These are phyloP conservation scores for Ophiostoma fasciatum DNA, from an alignment of 2,329 filamentous ascomycete species.

Conservation along the genomic window DNA sequence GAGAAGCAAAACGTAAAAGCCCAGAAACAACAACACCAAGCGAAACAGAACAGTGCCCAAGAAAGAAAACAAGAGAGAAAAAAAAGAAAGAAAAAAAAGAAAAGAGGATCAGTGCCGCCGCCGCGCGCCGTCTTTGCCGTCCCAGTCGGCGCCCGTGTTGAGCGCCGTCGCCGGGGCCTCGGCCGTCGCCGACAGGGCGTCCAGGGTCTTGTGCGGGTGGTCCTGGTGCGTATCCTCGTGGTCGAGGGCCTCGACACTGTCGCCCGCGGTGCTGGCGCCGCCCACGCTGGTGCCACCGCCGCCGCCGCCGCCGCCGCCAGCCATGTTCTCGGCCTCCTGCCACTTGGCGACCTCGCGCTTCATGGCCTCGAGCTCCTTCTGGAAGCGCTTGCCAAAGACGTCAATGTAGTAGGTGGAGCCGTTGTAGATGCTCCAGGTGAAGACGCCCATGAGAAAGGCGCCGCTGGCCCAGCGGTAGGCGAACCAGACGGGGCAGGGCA, in stretches of 20 bases:
- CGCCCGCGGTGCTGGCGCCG: slow-evolving; percentile 4
- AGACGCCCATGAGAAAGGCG: slow-evolving; percentile 64
- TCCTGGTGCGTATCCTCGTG: slow-evolving; percentile 14
- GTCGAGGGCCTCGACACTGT: slow-evolving; percentile 11
- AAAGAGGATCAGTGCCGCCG: slow-evolving; percentile 20
- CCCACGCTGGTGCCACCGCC: slow-evolving; percentile 2
- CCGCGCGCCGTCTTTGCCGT: slow-evolving; percentile 29
- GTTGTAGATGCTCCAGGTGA: slow-evolving; percentile 91
- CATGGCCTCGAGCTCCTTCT: slow-evolving; percentile 85
- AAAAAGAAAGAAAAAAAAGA: neutral
- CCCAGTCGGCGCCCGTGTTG: slow-evolving; percentile 12
- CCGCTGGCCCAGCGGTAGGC: slow-evolving; percentile 70
- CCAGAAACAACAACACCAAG: too few relatives aligned
- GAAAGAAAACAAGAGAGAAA: neutral
- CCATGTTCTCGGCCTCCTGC: slow-evolving; percentile 42
- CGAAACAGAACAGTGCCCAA: too few relatives aligned
- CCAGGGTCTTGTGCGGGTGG: neutral
- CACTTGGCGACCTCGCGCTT: slow-evolving; percentile 80
- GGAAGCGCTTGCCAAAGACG: slow-evolving; percentile 90
- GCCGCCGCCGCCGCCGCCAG: slow-evolving; percentile 7
- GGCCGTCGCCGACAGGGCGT: slow-evolving; percentile 4
- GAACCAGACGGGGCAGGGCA: slow-evolving; percentile 92
- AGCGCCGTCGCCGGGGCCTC: slow-evolving; percentile 8
- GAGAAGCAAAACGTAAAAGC: too few relatives aligned
- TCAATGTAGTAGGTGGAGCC: slow-evolving; percentile 97